Percentiles rank a stretch among this genome's conserved stretches.
Conservation (phyloP, 2,329 filamentous ascomycete species). For the Paramyrothecium sp. region DNA sequence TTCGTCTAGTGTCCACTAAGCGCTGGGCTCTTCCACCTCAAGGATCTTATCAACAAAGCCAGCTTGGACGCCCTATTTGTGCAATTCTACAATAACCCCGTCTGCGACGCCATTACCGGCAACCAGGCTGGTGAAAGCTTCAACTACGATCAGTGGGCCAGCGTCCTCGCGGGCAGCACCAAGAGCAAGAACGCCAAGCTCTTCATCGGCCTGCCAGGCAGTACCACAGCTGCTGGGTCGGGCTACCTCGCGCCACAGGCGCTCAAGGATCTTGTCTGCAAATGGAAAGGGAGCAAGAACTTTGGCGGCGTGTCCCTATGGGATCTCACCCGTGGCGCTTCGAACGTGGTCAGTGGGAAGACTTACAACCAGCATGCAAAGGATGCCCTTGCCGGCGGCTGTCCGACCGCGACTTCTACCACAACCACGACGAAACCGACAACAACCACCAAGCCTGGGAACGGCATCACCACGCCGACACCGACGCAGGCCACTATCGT, state of each 20-base stretch:
- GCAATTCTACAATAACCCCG: constrained; percentile 39
- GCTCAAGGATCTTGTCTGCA: constrained; percentile 28
- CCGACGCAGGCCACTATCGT: background rate
- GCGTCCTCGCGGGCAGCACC: constrained; percentile 22
- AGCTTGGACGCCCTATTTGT: constrained; percentile 34
- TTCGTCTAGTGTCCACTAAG: constrained; percentile 27
- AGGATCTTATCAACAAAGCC: constrained; percentile 28
- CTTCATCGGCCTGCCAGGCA: constrained; percentile 33
- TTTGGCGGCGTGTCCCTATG: constrained; percentile 37
- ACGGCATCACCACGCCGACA: background rate
- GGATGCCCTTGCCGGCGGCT: constrained; percentile 12
- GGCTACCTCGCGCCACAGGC: constrained; percentile 22
- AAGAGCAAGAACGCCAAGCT: constrained; percentile 33
- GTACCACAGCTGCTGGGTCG: constrained; percentile 16
- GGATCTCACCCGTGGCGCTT: constrained; percentile 30
- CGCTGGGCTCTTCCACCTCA: constrained; percentile 18
- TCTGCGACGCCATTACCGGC: constrained; percentile 23
- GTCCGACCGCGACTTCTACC: constrained; percentile 10
- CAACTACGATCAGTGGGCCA: constrained; percentile 25
- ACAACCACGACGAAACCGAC: constrained; percentile 8
- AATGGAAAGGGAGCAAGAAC: constrained; percentile 21
- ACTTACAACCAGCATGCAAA: constrained; percentile 26
- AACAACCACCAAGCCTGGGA: background rate
- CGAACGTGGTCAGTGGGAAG: constrained; percentile 23
- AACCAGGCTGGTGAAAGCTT: background rate